Conservation (phyloP, 345 rosid genomes). For the Boechera retrofracta region DNA sequence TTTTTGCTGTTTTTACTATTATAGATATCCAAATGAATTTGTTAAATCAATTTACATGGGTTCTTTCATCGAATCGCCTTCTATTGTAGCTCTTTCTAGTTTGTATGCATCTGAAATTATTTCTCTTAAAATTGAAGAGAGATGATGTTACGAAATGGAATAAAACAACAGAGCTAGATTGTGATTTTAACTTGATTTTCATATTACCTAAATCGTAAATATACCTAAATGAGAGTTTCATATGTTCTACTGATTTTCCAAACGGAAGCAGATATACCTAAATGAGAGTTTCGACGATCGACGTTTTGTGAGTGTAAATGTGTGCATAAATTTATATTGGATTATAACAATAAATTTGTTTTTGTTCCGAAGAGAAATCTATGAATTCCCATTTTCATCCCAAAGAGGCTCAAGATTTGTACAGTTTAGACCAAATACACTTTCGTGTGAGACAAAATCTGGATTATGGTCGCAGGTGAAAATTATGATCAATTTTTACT, state of each 20-base stretch:
- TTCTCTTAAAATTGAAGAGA: background rate
- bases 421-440: constrained; percentile 11
- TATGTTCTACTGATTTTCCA: no score
- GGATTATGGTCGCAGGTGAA: background rate
- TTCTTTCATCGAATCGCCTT: background rate
- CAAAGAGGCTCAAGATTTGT: background rate
- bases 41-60: background rate
- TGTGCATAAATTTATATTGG: background rate
- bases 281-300: no score
- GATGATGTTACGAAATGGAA: background rate
- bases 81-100: background rate
- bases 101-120: background rate
- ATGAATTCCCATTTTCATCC: background rate
- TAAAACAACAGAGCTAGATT: background rate
- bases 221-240: no score
- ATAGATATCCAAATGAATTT: constrained; percentile 14
- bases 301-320: background rate
- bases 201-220: background rate
- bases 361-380: no score
- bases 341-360: no score
- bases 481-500: background rate
- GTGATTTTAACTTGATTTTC: background rate
- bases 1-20: constrained; percentile 4
- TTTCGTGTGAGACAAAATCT: background rate
- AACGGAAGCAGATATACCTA: background rate